phyloP scores from a whole-genome alignment of 495 filamentous ascomycete genomes.

The Peziza echinospora region DNA sequence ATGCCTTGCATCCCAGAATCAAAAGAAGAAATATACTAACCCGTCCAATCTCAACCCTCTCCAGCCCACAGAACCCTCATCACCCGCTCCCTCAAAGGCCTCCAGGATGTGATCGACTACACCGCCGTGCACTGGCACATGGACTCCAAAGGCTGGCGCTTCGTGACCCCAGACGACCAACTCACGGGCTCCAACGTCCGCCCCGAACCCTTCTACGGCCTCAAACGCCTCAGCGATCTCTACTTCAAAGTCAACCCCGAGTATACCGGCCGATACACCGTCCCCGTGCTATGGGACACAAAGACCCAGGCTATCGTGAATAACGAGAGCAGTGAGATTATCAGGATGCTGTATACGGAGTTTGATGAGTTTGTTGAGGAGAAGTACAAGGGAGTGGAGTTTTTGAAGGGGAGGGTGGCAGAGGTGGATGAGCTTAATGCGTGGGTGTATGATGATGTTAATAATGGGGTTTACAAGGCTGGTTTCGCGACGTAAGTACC shows the following conservation, averaged over 20 bases:
- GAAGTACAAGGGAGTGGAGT: constrained; percentile 36
- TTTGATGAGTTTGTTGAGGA: constrained; percentile 53
- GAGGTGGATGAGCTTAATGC: constrained; percentile 57
- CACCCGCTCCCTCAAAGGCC: constrained; percentile 54
- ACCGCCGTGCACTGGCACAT: constrained; percentile 48
- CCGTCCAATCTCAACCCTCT: not conserved
- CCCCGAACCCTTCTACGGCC: constrained; percentile 45
- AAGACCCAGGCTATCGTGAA: constrained; percentile 51
- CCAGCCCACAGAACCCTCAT: constrained; percentile 54
- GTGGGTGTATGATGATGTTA: constrained; percentile 61
- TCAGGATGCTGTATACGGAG: constrained; percentile 42
- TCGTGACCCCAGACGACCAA: constrained; percentile 41
- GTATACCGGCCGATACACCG: constrained; percentile 57
- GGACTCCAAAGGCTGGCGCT: constrained; percentile 57
- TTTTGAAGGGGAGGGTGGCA: constrained; percentile 34
- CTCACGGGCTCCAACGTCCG: constrained; percentile 30
- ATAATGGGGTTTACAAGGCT: constrained; percentile 70
- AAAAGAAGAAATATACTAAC: not conserved
- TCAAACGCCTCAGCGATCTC: constrained; percentile 41
- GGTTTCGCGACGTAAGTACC: constrained; percentile 38
- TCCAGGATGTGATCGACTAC: constrained; percentile 48
- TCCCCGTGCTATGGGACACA: constrained; percentile 61
- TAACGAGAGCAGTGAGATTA: constrained; percentile 72
- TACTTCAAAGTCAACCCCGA: constrained; percentile 47
- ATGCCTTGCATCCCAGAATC: not conserved